Base-by-base conservation (phyloP, 768 basidiomycete species). In the Coprinopsis cinerea region DNA sequence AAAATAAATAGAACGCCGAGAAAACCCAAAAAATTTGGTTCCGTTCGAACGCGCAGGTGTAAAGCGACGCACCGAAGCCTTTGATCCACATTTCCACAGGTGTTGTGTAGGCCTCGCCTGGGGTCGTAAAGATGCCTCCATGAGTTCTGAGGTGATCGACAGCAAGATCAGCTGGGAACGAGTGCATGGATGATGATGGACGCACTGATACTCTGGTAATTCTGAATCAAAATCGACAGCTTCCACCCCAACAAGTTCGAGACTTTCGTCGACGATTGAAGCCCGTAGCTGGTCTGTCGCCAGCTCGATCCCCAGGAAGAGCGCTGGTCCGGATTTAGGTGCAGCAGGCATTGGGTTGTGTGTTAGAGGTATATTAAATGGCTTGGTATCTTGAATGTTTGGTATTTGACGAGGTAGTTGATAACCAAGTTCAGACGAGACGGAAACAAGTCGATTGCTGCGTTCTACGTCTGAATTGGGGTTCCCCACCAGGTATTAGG, bases 31-130 rank as follows among this genome's bases (percentile, higher is more conserved):
- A 79, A 74, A 70, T 73, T 80, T 81, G 81, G 68, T 83, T 81
- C 79, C 81, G 80, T 68, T 60, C 60, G 53, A 55, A 50, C 57
- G 59, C 61, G 59, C 55, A 54, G 50, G 47, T 57, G 47, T 44
- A 44, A 27, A 35, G 37, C 52, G 49, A 70, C 83, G 66, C 64
- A 89, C 90, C 90, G 44, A 92, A 77, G 14, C 76, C 85, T 63
- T 88, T 89, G 48, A 90, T 81, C 89, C 89, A 92, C 86, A 92
- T 89, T 59, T 92, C 89, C 40, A 92, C 77, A 1, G 90, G 89
- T 5, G 89, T 90, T 32, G 87, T 91, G 61, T 86, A 90, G 20
- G 87, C 88, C 65, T 92, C 88, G 25, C 87, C 88, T 3, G 86
- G 85, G 0, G 86, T 88, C 37, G 86, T 90, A 66, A 90, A 90